Conservation (phyloP, 2,329 filamentous ascomycete species). For the Tolypocladium pustulatum region DNA sequence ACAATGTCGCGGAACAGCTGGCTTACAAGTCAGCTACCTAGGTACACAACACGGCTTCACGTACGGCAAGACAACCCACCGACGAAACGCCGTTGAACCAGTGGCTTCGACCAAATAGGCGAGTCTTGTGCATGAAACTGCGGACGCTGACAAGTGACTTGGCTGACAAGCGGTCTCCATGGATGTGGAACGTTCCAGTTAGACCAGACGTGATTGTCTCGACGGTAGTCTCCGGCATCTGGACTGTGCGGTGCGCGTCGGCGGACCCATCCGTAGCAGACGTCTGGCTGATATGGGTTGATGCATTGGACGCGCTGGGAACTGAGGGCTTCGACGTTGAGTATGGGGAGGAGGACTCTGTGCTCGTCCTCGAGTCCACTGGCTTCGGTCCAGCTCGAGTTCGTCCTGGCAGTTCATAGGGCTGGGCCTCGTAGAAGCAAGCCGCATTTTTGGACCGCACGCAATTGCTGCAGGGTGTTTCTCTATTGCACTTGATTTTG, state of each 20-base stretch:
- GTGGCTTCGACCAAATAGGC: constrained; percentile 46
- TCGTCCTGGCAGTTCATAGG: not conserved
- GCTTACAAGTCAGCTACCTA: not conserved
- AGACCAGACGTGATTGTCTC: constrained; percentile 19
- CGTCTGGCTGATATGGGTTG: not conserved
- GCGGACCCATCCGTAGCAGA: not conserved
- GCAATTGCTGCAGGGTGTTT: constrained; percentile 30
- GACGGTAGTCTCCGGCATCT: constrained; percentile 8
- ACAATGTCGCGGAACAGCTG: constrained; percentile 18
- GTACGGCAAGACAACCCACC: constrained; percentile 19
- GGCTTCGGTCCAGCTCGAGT: no score
- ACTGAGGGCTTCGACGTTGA: not conserved
- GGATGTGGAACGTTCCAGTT: constrained; percentile 31
- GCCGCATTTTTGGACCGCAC: constrained; percentile 21
- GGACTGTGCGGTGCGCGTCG: not conserved
- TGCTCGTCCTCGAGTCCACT: not conserved
- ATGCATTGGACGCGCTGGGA: not conserved
- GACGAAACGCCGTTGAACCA: constrained; percentile 40
- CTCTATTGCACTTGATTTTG: constrained; percentile 32
- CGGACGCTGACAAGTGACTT: constrained; percentile 22
- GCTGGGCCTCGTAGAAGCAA: constrained; percentile 19
- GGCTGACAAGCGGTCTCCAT: constrained; percentile 22
- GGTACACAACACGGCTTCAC: not conserved
- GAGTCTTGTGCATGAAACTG: constrained; percentile 42
- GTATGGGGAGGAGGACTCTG: not conserved